Evolutionary conservation across 1,139 yeast genomes (phyloP).

Genomic region (Kluyveromyces marxianus): DNA sequence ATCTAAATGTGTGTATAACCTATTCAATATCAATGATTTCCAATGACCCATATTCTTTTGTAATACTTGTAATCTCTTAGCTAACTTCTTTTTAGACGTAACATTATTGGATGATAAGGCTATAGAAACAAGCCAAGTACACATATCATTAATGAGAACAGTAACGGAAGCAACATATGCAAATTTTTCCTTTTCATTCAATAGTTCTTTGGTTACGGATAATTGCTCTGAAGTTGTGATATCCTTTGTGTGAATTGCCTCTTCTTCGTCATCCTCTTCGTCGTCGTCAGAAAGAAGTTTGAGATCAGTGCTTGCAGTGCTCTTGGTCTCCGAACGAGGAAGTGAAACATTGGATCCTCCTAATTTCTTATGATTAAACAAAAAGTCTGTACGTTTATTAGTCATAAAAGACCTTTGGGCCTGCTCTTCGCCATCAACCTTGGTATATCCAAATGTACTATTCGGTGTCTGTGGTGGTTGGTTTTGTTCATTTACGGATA

Average conservation of each 20-base stretch:
- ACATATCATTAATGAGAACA: conserved; percentile 71
- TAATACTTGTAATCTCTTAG: conserved; percentile 55
- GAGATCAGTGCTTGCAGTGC: conserved; percentile 1
- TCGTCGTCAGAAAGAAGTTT: conserved; percentile 22
- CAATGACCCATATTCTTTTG: conserved; percentile 81
- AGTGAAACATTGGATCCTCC: background rate
- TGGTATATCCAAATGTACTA: conserved; percentile 62
- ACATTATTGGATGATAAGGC: conserved; percentile 43
- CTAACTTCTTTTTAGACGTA: conserved; percentile 38
- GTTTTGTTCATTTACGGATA: background rate
- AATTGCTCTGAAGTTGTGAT: conserved; percentile 50
- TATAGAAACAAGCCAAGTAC: conserved; percentile 61
- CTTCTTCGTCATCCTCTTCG: conserved; percentile 38
- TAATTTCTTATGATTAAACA: conserved; percentile 41
- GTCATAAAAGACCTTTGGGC: conserved; percentile 68
- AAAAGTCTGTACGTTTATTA: conserved; percentile 75
- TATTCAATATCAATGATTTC: conserved; percentile 66
- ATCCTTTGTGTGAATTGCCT: conserved; percentile 18
- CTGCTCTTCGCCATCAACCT: conserved; percentile 82
- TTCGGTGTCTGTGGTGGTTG: conserved; percentile 13
- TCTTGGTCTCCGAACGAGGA: background rate
- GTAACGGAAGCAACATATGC: conserved; percentile 87
- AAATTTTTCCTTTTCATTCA: conserved; percentile 76
- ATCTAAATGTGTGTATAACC: conserved; percentile 77
- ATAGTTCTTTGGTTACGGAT: conserved; percentile 71